Evolutionary conservation across 305 asterid genomes (phyloP).

Genomic region (Fraxinus baroniana): DNA sequence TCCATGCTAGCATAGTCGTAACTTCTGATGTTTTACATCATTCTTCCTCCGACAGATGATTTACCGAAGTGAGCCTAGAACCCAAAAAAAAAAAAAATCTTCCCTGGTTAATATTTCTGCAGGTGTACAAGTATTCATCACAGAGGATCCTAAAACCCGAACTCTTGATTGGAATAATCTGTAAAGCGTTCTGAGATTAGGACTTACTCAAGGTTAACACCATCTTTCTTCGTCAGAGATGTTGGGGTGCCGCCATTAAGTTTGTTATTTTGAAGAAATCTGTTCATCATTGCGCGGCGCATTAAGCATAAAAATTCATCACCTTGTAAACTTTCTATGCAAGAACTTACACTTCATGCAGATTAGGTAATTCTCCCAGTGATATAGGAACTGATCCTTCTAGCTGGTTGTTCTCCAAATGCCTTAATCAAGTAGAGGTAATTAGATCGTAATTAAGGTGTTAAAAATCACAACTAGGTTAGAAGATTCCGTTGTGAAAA

Average conservation of each 20-base stretch:
- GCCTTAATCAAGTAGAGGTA: conserved; percentile 37
- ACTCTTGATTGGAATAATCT: not conserved
- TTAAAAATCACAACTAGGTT: not conserved
- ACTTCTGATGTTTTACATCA: not conserved
- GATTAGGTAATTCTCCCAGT: conserved; percentile 52
- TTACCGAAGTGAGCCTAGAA: conserved; percentile 34
- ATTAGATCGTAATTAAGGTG: not conserved
- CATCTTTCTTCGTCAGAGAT: conserved; percentile 38
- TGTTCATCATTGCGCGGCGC: conserved; percentile 23
- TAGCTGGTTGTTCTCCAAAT: conserved; percentile 70
- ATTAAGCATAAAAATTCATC: not conserved
- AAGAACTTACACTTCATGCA: conserved; percentile 60
- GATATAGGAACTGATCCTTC: conserved; percentile 64
- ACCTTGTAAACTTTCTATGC: not conserved
- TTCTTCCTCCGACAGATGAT: conserved; percentile 9
- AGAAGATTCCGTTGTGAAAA: not conserved
- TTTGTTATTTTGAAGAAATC: conserved; percentile 68
- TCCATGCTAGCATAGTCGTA: not conserved
- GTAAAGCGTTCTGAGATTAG: not conserved
- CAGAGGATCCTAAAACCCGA: not conserved
- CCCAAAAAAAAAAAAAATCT: not conserved
- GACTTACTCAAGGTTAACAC: conserved; percentile 45
- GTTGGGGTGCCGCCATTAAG: conserved; percentile 44
- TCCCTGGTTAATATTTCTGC: not conserved
- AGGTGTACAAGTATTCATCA: not conserved